Evolutionary conservation across 2,329 filamentous ascomycete genomes (phyloP).

Genomic region (Blastomyces parvus): DNA sequence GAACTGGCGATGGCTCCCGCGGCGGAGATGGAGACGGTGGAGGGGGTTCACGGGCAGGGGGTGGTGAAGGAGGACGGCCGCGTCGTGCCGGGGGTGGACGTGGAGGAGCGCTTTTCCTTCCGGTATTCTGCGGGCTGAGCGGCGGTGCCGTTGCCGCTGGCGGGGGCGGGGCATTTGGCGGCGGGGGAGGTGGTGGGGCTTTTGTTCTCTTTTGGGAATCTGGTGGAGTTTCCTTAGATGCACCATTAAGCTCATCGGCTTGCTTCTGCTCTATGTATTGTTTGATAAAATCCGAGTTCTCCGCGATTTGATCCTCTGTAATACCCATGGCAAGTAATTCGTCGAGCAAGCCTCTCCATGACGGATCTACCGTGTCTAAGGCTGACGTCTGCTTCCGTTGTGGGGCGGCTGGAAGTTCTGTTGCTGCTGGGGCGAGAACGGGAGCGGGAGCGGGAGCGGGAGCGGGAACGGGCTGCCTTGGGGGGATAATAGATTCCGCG

Average conservation of each 20-base stretch:
- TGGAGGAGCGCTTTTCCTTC: slow-evolving; percentile 52
- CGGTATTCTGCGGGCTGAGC: slow-evolving; percentile 55
- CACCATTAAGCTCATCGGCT: slow-evolving; percentile 35
- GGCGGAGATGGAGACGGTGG: slow-evolving; percentile 49
- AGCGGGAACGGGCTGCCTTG: slow-evolving; percentile 18
- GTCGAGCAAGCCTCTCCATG: slow-evolving; percentile 51
- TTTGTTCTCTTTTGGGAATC: slow-evolving; percentile 42
- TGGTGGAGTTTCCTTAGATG: slow-evolving; percentile 32
- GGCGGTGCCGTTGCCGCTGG: slow-evolving; percentile 29
- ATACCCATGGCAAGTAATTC: slow-evolving; percentile 57
- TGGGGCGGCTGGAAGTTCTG: slow-evolving; percentile 27
- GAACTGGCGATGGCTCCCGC: slow-evolving; percentile 60
- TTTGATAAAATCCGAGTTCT: slow-evolving; percentile 60
- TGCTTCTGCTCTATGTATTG: slow-evolving; percentile 57
- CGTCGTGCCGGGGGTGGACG: slow-evolving; percentile 46
- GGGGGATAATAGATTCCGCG: slow-evolving; percentile 44
- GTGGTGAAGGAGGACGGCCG: slow-evolving; percentile 25
- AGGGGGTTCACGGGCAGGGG: slow-evolving; percentile 42
- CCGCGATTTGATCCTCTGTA: slow-evolving; percentile 57
- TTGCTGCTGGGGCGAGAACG: slow-evolving; percentile 17
- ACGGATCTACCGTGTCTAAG: slow-evolving; percentile 54
- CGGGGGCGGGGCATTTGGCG: slow-evolving; percentile 38
- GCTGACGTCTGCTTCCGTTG: slow-evolving; percentile 19
- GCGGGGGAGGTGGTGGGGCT: slow-evolving; percentile 54
- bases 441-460: slow-evolving; percentile 3